Evolutionary conservation across 1,139 yeast species (phyloP).

Genomic region (Debaryomyces robertsiae): DNA sequence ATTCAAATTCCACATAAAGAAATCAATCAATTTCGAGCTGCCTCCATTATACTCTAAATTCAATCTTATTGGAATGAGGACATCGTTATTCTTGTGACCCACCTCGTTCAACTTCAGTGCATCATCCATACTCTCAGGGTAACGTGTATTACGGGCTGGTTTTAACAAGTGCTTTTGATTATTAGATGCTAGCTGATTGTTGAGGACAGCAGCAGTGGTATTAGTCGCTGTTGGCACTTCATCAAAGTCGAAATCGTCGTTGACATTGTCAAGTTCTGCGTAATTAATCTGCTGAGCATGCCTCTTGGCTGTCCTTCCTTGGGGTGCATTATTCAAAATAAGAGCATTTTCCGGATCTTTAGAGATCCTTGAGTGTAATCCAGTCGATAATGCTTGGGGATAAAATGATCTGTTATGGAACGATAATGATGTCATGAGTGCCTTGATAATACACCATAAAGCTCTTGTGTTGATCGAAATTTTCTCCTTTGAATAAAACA

Average conservation of each 20-base stretch:
- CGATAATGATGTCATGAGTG: constrained; percentile 17
- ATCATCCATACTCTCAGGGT: constrained; percentile 28
- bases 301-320: constrained; percentile 77
- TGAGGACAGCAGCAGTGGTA: constrained; percentile 22
- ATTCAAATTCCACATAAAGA: constrained; percentile 86
- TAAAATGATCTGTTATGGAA: constrained; percentile 32
- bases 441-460: too few species aligned
- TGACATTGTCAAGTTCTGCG: constrained; percentile 66
- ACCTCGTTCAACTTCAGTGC: constrained; percentile 30
- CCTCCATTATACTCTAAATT: constrained; percentile 70
- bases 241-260: constrained; percentile 71
- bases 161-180: constrained; percentile 35
- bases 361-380: constrained; percentile 64
- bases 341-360: constrained; percentile 64
- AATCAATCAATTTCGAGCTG: constrained; percentile 66
- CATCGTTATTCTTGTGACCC: constrained; percentile 34
- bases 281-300: constrained; percentile 74
- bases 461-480: too few species aligned
- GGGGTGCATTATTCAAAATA: constrained; percentile 66
- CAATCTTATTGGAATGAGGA: constrained; percentile 78
- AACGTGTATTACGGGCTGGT: constrained; percentile 38
- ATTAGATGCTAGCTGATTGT: constrained; percentile 28
- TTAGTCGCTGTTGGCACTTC: constrained; percentile 43
- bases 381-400: constrained; percentile 79
- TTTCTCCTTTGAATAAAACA: too few species aligned